Evolutionary conservation across 139 green algal genomes (phyloP).

Genomic region (Mychonastes homosphaera): DNA sequence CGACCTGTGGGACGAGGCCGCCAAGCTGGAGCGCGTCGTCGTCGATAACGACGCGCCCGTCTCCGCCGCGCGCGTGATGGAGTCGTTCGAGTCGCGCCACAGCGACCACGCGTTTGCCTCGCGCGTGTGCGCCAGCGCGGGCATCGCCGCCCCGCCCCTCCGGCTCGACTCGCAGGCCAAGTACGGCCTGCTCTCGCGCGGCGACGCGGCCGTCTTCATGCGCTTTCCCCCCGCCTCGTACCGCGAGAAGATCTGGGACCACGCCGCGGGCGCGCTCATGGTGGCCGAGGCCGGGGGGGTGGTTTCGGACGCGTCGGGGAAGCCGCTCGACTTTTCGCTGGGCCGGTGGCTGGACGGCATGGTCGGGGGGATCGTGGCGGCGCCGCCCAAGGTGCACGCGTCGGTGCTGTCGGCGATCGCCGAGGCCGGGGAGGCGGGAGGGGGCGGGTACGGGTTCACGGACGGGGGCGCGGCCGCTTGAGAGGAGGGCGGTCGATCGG

Average conservation of each 20-base stretch:
- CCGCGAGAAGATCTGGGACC: slow-evolving; percentile 91
- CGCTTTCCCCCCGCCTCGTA: slow-evolving; percentile 74
- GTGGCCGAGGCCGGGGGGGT: slow-evolving; percentile 71
- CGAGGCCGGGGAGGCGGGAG: slow-evolving; percentile 10
- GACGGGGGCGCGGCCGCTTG: no score
- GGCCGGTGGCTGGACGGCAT: slow-evolving; percentile 51
- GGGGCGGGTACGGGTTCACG: no score
- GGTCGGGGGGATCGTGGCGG: slow-evolving; percentile 49
- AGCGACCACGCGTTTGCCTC: slow-evolving; percentile 40
- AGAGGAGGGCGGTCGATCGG: no score
- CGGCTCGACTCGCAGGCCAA: slow-evolving; percentile 85
- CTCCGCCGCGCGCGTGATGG: slow-evolving; percentile 62
- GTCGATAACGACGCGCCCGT: slow-evolving; percentile 10
- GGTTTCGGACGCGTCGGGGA: slow-evolving; percentile 44
- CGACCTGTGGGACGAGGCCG: slow-evolving; percentile 28
- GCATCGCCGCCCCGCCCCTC: slow-evolving; percentile 30
- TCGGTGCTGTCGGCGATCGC: slow-evolving; percentile 28
- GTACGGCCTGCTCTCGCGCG: slow-evolving; percentile 64
- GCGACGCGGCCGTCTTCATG: slow-evolving; percentile 80
- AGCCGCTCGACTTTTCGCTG: slow-evolving; percentile 50
- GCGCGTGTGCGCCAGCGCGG: background rate
- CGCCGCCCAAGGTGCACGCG: slow-evolving; percentile 36
- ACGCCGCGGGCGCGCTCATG: slow-evolving; percentile 68
- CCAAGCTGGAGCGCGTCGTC: slow-evolving; percentile 8
- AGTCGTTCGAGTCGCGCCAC: slow-evolving; percentile 74